Evolutionary conservation across 345 rosid genomes (phyloP), one percentile per base, ranked within the genome.

Genomic region (Anacardium occidentale): DNA sequence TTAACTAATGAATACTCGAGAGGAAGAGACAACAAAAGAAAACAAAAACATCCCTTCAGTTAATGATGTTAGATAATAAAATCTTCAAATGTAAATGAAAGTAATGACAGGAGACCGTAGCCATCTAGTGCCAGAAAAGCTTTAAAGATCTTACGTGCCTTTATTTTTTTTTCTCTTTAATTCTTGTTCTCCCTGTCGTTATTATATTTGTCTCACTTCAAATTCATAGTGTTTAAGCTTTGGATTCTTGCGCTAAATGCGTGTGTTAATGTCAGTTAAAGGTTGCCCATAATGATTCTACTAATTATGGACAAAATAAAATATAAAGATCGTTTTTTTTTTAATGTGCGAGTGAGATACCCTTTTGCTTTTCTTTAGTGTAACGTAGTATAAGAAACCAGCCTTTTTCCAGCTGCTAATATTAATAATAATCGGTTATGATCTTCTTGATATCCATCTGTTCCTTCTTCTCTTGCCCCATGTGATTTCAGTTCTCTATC

Each of bases 341-440:
- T 4, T 20, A 5, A 26, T 10, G 67, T 3, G 25, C 20, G n/a
- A 26, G 42, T 37, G 42, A 37, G 42, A 37, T 37, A 37, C 42
- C 10, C 9, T 37, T 37, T 37, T 37, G 8, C 40, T 37, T 37
- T 37, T 25, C 12, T 60, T 68, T n/a, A 60, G 48, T 64, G 67
- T 65, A 65, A 71, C 76, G 68, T 44, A 50, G 72, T 22, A 74
- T 74, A 48, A 70, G 40, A 55, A 66, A 60, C 61, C 74, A 32
- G 55, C 69, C 71, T 34, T 53, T 71, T 83, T 77, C 82, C 83
- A 78, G 82, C 83, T n/a, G 7, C 7, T 5, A 37, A 6, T 37
- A 37, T 37, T 37, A 34, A 34, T 34, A 77, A 72, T 73, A 62
- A 56, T 70, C 37, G 37, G 37, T 34, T 34, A 34, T 34, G 37